Evolutionary conservation across 495 filamentous ascomycete genomes (phyloP).

Genomic region (Penicillium canescens): DNA sequence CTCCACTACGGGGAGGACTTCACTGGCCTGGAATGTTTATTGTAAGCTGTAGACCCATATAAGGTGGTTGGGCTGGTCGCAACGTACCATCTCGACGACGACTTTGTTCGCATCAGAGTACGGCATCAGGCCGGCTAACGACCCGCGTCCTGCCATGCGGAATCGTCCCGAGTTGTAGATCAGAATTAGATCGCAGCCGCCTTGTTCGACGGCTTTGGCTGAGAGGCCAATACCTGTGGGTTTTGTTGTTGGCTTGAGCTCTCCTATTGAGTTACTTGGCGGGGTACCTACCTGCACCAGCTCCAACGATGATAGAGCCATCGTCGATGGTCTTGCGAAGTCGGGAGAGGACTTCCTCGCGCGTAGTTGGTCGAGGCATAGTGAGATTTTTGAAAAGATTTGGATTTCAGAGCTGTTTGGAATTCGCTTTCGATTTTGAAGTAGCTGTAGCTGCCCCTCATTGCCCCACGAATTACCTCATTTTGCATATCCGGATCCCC

Average conservation of each 20-base stretch:
- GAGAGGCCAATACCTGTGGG: conserved; percentile 62
- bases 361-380: conserved; percentile 45
- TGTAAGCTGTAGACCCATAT: no score
- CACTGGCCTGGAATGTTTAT: conserved; percentile 39
- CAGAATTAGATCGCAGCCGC: conserved; percentile 67
- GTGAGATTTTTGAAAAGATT: background rate
- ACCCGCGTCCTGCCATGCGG: conserved; percentile 71
- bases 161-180: conserved; percentile 74
- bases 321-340: conserved; percentile 53
- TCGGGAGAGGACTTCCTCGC: conserved; percentile 54
- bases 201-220: conserved; percentile 67
- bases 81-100: conserved; percentile 64
- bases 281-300: conserved; percentile 56
- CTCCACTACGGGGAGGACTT: conserved; percentile 60
- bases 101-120: conserved; percentile 72
- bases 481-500: background rate
- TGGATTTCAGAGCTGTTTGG: background rate
- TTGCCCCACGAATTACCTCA: conserved; percentile 18
- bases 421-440: background rate
- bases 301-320: conserved; percentile 61
- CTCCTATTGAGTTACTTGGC: background rate
- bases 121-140: conserved; percentile 69
- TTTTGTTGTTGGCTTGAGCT: background rate
- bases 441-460: conserved; percentile 7
- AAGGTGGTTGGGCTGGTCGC: no score